These are phyloP conservation scores for Puccinia novopanici DNA, from an alignment of 1,284 basidiomycete genomes.

Conservation along the genomic window DNA sequence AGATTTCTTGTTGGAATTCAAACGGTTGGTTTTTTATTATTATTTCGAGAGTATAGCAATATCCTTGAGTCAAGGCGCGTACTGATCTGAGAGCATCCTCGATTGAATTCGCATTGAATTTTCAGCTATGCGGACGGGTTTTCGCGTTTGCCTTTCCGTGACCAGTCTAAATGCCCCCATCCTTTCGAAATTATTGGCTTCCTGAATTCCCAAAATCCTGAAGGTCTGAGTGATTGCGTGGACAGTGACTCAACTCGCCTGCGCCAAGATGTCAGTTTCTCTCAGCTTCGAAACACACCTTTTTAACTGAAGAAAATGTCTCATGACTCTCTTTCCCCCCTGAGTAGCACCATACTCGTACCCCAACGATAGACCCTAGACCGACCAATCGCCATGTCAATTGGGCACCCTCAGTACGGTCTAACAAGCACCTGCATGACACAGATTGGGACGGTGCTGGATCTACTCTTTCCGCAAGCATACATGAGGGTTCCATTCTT, in stretches of 20 bases:
- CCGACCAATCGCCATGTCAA: constrained; percentile 29
- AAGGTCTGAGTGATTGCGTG: background rate
- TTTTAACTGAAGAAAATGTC: background rate
- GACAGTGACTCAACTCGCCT: background rate
- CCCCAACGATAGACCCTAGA: background rate
- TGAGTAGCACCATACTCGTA: background rate
- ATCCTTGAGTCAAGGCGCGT: background rate
- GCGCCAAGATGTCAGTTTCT: constrained; percentile 7
- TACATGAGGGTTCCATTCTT: constrained; percentile 20
- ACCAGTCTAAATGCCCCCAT: constrained; percentile 34
- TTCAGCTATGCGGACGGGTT: constrained; percentile 37
- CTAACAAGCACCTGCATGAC: constrained; percentile 22
- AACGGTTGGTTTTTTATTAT: background rate
- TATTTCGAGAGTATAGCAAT: too few relatives aligned
- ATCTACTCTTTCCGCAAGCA: constrained; percentile 27
- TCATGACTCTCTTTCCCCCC: background rate
- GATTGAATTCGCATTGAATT: background rate
- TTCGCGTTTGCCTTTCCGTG: constrained; percentile 11
- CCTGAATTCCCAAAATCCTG: constrained; percentile 16
- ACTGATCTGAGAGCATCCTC: background rate
- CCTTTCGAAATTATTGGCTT: constrained; percentile 47
- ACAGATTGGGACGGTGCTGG: constrained; percentile 24
- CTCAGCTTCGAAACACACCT: constrained; percentile 3
- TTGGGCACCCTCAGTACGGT: constrained; percentile 47
- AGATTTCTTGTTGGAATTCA: constrained; percentile 47